Conservation (phyloP, 1,139 yeast genomes). For the Taiozyma sp. region DNA sequence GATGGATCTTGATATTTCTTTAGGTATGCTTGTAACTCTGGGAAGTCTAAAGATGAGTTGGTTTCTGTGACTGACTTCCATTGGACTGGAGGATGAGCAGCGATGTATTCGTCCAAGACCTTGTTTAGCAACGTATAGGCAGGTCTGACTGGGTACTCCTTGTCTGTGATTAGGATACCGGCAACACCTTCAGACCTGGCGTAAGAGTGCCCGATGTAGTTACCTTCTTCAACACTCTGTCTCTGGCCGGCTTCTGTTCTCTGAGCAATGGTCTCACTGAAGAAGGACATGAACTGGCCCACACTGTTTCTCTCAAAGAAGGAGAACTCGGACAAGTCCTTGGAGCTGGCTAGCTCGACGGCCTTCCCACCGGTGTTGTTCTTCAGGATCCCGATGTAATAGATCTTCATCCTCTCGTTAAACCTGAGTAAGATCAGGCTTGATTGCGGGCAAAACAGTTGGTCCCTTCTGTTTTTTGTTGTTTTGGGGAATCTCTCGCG, state of each 20-base stretch:
- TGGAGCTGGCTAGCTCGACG: conserved; percentile 72
- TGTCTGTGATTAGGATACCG: conserved; percentile 91
- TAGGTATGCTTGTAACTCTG: conserved; percentile 65
- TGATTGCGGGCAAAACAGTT: neutral
- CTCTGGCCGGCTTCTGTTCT: conserved; percentile 89
- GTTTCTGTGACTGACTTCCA: conserved; percentile 61
- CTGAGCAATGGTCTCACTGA: conserved; percentile 84
- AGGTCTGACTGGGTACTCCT: conserved; percentile 96
- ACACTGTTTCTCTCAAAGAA: conserved; percentile 79
- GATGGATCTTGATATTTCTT: conserved; percentile 92
- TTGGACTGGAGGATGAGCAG: conserved; percentile 70
- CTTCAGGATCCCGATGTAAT: conserved; percentile 82
- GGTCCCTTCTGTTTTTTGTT: neutral
- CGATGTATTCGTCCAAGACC: conserved; percentile 82
- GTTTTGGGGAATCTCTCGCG: neutral
- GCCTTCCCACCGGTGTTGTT: conserved; percentile 54
- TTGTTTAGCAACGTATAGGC: conserved; percentile 92
- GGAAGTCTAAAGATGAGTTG: conserved; percentile 45
- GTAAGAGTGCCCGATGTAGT: conserved; percentile 87
- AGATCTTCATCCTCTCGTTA: conserved; percentile 63
- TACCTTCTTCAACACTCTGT: conserved; percentile 85
- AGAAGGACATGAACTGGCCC: conserved; percentile 91
- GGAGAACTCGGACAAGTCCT: conserved; percentile 81
- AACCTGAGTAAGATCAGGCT: neutral
- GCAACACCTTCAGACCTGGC: conserved; percentile 87